A percentile compares a stretch with the other conserved stretches of the same genome.
phyloP scores from a whole-genome alignment of 768 basidiomycete species.

The Asterophora parasitica region DNA sequence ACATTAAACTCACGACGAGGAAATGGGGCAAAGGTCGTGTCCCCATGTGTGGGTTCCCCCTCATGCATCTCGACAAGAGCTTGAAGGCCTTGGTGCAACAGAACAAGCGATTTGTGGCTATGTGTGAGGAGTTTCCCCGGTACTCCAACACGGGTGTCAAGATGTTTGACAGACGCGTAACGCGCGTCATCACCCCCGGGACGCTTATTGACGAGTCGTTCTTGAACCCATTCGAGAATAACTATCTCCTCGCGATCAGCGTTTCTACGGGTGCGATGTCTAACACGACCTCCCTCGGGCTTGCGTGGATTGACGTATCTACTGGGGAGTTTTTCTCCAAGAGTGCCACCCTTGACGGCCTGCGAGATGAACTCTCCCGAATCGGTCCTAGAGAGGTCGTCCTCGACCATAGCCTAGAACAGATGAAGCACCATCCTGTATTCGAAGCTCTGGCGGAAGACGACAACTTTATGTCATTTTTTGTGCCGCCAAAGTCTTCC shows the following conservation, averaged over 20 bases:
- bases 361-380: constrained; percentile 80
- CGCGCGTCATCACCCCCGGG: constrained; percentile 87
- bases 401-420: constrained; percentile 41
- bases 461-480: constrained; percentile 49
- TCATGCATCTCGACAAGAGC: constrained; percentile 79
- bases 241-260: constrained; percentile 76
- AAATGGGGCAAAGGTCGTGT: constrained; percentile 67
- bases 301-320: constrained; percentile 94
- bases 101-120: constrained; percentile 79
- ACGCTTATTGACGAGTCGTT: constrained; percentile 92
- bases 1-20: constrained; percentile 78
- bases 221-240: constrained; percentile 80
- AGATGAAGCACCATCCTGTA: constrained; percentile 39
- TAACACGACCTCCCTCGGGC: constrained; percentile 37
- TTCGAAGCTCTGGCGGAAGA: constrained; percentile 49
- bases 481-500: constrained; percentile 15
- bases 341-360: constrained; percentile 39
- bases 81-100: constrained; percentile 83
- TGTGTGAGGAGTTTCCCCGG: constrained; percentile 87
- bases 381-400: constrained; percentile 83
- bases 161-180: constrained; percentile 76
- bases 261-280: constrained; percentile 7
- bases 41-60: constrained; percentile 89
- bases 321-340: constrained; percentile 92
- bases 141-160: constrained; percentile 40